Conservation (phyloP, 2,329 filamentous ascomycete species). For the Apiospora koreana region DNA sequence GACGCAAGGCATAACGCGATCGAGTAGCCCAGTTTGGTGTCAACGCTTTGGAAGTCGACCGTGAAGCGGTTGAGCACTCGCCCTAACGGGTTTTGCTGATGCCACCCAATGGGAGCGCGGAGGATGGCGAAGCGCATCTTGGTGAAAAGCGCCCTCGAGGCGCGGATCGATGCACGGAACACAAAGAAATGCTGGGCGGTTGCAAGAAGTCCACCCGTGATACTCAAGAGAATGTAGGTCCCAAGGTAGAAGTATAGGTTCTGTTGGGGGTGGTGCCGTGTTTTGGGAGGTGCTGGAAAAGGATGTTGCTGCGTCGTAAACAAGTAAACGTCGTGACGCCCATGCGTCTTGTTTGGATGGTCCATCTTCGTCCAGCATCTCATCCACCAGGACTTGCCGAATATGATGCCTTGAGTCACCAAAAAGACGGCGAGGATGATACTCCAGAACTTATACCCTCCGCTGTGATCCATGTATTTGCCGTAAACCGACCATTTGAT, state of each 20-base stretch:
- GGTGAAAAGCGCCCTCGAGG: conserved; percentile 69
- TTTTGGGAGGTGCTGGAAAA: conserved; percentile 34
- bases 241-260: conserved; percentile 64
- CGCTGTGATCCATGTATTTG: conserved; percentile 67
- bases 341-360: conserved; percentile 31
- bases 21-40: conserved; percentile 66
- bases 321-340: conserved; percentile 19
- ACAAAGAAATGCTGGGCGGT: conserved; percentile 64
- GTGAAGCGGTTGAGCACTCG: conserved; percentile 79
- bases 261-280: conserved; percentile 32
- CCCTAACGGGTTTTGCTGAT: conserved; percentile 77
- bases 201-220: conserved; percentile 57
- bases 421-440: conserved; percentile 55
- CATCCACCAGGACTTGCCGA: conserved; percentile 66
- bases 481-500: conserved; percentile 69
- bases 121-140: conserved; percentile 67
- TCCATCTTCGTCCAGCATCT: conserved; percentile 59
- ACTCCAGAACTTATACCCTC: conserved; percentile 62
- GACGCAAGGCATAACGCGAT: conserved; percentile 61
- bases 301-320: conserved; percentile 22
- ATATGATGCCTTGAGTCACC: conserved; percentile 51
- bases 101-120: conserved; percentile 75
- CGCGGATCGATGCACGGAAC: conserved; percentile 65
- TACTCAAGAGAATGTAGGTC: conserved; percentile 65
- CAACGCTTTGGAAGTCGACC: conserved; percentile 73